Percentiles rank a stretch among this genome's conserved stretches.
Evolutionary conservation across 148 eudicot genomes (phyloP).

Genomic region (Rhododendron mucronatum): DNA sequence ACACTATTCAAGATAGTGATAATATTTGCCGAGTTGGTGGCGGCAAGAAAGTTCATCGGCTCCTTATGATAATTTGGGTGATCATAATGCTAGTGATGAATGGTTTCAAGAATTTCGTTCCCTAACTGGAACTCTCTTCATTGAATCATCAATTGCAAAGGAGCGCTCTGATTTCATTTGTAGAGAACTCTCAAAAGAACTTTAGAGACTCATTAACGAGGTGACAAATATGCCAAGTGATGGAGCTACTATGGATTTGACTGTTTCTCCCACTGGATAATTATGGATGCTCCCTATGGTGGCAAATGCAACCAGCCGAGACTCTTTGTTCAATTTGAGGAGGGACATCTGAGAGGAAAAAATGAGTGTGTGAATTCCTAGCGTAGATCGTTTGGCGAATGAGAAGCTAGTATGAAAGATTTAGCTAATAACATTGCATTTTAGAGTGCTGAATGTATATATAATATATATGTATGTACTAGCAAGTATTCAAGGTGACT

Average conservation of each 20-base stretch:
- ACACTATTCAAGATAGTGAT: too few species aligned
- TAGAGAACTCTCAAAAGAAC: conserved; percentile 26
- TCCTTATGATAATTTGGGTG: conserved; percentile 17
- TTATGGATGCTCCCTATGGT: not conserved
- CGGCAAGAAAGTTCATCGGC: conserved; percentile 4
- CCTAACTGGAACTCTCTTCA: conserved; percentile 27
- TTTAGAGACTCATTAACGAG: conserved; percentile 26
- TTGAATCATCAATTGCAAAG: conserved; percentile 30
- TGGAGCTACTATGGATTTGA: conserved; percentile 13
- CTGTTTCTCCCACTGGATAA: conserved; percentile 15
- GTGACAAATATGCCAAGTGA: conserved; percentile 36
- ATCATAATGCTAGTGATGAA: conserved; percentile 17
- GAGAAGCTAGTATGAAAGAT: not conserved
- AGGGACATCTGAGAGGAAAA: not conserved
- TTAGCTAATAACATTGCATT: not conserved
- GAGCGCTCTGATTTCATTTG: conserved; percentile 28
- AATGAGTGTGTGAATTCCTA: not conserved
- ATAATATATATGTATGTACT: too few species aligned
- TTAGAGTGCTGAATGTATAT: too few species aligned
- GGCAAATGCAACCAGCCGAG: not conserved
- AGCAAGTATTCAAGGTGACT: not conserved
- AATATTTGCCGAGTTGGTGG: not conserved
- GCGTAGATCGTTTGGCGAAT: not conserved
- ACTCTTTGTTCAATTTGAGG: not conserved
- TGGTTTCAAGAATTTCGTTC: conserved; percentile 29